Evolutionary conservation across 2,329 filamentous ascomycete species (phyloP).

Genomic region (Hirsutella thompsonii): DNA sequence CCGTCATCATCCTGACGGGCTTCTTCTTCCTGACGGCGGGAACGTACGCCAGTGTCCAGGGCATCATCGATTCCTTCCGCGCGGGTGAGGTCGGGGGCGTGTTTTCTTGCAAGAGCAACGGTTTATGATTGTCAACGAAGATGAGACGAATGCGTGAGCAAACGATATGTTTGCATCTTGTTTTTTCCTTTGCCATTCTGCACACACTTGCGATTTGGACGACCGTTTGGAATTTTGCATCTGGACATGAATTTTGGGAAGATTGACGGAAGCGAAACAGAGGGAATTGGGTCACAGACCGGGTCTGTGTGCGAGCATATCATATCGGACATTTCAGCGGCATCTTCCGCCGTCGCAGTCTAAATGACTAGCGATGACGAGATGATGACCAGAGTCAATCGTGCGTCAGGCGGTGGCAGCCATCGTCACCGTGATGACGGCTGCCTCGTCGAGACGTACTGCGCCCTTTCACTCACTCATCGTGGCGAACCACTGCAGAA

Average conservation of each 20-base stretch:
- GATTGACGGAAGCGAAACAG: not conserved
- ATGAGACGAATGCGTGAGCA: not conserved
- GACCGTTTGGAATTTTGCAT: not conserved
- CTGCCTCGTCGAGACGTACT: constrained; percentile 1
- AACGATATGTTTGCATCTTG: not conserved
- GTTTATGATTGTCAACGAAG: constrained; percentile 27
- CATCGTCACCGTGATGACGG: not conserved
- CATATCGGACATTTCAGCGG: not conserved
- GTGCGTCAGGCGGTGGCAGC: constrained; percentile 1
- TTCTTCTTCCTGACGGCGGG: constrained; percentile 72
- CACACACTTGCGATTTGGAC: not conserved
- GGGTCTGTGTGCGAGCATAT: not conserved
- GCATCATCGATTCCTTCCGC: constrained; percentile 61
- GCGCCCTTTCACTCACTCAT: not conserved
- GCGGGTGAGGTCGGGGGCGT: constrained; percentile 52
- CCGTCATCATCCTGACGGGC: constrained; percentile 60
- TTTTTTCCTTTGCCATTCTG: not conserved
- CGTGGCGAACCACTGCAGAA: not conserved
- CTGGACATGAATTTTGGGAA: not conserved
- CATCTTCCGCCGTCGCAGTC: not conserved
- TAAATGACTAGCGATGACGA: not conserved
- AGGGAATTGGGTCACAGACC: not conserved
- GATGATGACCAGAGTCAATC: not conserved
- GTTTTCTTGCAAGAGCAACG: constrained; percentile 63
- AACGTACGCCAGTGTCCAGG: constrained; percentile 67